Percentiles rank a stretch among this genome's conserved stretches.
Conservation (phyloP, 1,139 yeast species). For the Candida sp. region DNA sequence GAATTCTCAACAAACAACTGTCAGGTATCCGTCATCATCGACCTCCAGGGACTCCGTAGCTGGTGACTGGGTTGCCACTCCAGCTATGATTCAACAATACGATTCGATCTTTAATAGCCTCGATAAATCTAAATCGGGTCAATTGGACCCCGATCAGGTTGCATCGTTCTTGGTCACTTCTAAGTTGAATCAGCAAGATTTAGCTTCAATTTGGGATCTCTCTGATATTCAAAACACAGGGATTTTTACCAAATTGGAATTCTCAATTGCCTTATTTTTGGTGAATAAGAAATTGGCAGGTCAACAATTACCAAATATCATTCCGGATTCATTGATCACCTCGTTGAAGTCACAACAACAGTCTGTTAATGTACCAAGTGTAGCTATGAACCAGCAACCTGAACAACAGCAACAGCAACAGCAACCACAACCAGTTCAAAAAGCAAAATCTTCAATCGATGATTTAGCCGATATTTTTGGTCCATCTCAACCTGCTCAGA, state of each 20-base stretch:
- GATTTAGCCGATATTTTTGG: slow-evolving; percentile 63
- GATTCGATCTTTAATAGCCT: slow-evolving; percentile 75
- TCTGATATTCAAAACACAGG: slow-evolving; percentile 91
- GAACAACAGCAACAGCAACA: slow-evolving; percentile 13
- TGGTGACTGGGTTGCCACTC: slow-evolving; percentile 64
- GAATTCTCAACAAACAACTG: slow-evolving; percentile 47
- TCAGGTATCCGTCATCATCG: slow-evolving; percentile 25
- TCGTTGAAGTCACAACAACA: slow-evolving; percentile 19
- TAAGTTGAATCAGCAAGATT: slow-evolving; percentile 74
- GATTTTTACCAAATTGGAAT: slow-evolving; percentile 73
- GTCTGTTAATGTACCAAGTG: slow-evolving; percentile 14
- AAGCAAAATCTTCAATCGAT: slow-evolving; percentile 56
- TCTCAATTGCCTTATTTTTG: slow-evolving; percentile 90
- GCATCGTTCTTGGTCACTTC: slow-evolving; percentile 90
- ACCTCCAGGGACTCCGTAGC: slow-evolving; percentile 5
- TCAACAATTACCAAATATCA: slow-evolving; percentile 65
- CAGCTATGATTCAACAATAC: slow-evolving; percentile 72
- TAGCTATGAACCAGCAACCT: slow-evolving; percentile 11
- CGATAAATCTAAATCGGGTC: slow-evolving; percentile 63
- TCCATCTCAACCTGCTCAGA: slow-evolving; percentile 18
- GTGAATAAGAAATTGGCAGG: slow-evolving; percentile 86
- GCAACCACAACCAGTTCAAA: slow-evolving; percentile 8
- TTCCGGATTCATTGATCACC: slow-evolving; percentile 51
- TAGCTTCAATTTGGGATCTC: slow-evolving; percentile 93
- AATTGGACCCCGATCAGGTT: slow-evolving; percentile 72